Evolutionary conservation across 1,139 yeast genomes (phyloP).

Genomic region (Protomyces inouyei): DNA sequence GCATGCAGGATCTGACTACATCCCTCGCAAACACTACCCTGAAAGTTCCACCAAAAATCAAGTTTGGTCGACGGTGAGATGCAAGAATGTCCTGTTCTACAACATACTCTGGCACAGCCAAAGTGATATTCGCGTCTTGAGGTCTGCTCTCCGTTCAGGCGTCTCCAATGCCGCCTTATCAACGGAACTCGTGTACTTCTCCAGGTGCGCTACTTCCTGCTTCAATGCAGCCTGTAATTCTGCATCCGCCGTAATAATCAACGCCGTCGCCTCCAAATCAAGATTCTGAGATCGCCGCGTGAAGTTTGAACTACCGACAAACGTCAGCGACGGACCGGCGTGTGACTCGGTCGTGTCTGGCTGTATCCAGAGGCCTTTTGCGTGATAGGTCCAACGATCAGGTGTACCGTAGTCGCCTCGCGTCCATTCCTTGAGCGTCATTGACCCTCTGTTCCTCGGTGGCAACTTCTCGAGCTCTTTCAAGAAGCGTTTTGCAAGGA

Average conservation of each 20-base stretch:
- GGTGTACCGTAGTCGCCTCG: constrained; percentile 75
- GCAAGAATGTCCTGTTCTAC: not conserved
- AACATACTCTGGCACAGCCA: constrained; percentile 25
- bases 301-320: constrained; percentile 18
- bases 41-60: not conserved
- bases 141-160: constrained; percentile 23
- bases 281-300: constrained; percentile 82
- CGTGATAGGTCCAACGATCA: constrained; percentile 96
- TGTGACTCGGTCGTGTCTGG: constrained; percentile 43
- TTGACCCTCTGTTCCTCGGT: constrained; percentile 32
- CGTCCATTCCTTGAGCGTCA: constrained; percentile 75
- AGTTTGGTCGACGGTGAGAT: not conserved
- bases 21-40: not conserved
- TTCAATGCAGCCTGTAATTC: constrained; percentile 55
- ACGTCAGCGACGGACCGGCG: constrained; percentile 8
- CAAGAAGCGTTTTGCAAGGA: constrained; percentile 67
- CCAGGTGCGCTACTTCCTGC: constrained; percentile 59
- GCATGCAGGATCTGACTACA: not conserved
- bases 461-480: constrained; percentile 49
- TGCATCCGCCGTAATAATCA: constrained; percentile 65
- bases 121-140: constrained; percentile 12
- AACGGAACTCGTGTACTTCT: constrained; percentile 37
- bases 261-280: constrained; percentile 83
- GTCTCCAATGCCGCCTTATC: constrained; percentile 19
- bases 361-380: constrained; percentile 87